Evolutionary conservation across 257 asterid species (phyloP).

Genomic region (Lavandula angustifolia): DNA sequence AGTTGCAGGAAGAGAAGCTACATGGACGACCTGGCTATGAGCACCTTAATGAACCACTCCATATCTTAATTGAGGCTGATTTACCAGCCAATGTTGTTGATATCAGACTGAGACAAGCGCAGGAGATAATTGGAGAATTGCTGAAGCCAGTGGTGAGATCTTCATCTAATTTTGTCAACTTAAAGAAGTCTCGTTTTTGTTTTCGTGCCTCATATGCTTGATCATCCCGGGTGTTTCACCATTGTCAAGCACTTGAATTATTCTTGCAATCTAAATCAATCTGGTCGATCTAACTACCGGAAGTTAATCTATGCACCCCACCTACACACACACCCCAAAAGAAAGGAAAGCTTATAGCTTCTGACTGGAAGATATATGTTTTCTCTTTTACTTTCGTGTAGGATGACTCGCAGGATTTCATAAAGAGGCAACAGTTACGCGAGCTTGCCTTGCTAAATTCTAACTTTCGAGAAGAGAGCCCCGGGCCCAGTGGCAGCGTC

Average conservation of each 20-base stretch:
- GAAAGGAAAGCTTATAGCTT: background rate
- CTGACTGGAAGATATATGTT: background rate
- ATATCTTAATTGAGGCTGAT: constrained; percentile 89
- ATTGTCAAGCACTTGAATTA: background rate
- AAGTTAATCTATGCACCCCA: too few relatives aligned
- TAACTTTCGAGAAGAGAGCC: constrained; percentile 90
- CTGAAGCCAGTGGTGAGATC: constrained; percentile 86
- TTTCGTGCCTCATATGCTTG: background rate
- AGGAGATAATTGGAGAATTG: constrained; percentile 80
- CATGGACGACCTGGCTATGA: constrained; percentile 90
- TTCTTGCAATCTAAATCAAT: background rate
- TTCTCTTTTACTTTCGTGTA: constrained; percentile 28
- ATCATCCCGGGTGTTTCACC: background rate
- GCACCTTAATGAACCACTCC: constrained; percentile 86
- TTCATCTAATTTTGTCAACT: constrained; percentile 15
- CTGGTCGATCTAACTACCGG: too few relatives aligned
- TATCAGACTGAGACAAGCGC: constrained; percentile 79
- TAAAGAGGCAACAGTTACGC: constrained; percentile 94
- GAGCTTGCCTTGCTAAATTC: constrained; percentile 95
- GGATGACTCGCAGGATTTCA: constrained; percentile 95
- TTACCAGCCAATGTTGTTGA: constrained; percentile 77
- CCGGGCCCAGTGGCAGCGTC: constrained; percentile 94
- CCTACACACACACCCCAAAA: background rate
- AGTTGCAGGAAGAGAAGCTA: constrained; percentile 77
- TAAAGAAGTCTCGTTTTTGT: constrained; percentile 2